Evolutionary conservation across 2,329 filamentous ascomycete species (phyloP).

Genomic region (Penicillium sp.): DNA sequence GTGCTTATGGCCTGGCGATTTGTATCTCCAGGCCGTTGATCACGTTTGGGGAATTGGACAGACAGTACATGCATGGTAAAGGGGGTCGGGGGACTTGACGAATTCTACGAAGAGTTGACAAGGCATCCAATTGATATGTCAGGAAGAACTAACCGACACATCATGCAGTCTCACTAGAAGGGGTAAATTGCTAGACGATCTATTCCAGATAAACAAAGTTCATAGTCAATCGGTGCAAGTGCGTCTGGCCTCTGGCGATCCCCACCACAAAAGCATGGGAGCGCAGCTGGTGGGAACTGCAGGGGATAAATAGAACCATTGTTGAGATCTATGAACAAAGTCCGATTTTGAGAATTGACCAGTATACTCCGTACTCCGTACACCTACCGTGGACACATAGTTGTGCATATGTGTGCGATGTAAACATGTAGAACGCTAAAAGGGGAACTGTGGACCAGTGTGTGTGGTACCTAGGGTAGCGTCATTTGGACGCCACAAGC

Average conservation of each 20-base stretch:
- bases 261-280: not conserved
- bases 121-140: not conserved
- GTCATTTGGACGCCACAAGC: conserved; percentile 9
- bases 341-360: not conserved
- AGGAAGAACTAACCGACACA: not conserved
- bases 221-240: not conserved
- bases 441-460: conserved; percentile 10
- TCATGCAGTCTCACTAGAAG: not conserved
- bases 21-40: not conserved
- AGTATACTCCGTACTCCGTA: not conserved
- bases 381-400: no score
- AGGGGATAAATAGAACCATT: not conserved
- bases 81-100: not conserved
- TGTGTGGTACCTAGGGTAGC: not conserved
- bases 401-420: not conserved
- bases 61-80: conserved; percentile 1
- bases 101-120: not conserved
- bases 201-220: not conserved
- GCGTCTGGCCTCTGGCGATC: not conserved
- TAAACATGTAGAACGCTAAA: conserved; percentile 18
- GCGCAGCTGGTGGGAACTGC: not conserved
- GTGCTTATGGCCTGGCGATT: not conserved
- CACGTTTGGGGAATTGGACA: not conserved
- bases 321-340: not conserved
- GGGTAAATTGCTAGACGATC: not conserved